These are phyloP conservation scores for Trichosporon asahii DNA, from an alignment of 1,284 basidiomycete genomes.

Conservation along the genomic window DNA sequence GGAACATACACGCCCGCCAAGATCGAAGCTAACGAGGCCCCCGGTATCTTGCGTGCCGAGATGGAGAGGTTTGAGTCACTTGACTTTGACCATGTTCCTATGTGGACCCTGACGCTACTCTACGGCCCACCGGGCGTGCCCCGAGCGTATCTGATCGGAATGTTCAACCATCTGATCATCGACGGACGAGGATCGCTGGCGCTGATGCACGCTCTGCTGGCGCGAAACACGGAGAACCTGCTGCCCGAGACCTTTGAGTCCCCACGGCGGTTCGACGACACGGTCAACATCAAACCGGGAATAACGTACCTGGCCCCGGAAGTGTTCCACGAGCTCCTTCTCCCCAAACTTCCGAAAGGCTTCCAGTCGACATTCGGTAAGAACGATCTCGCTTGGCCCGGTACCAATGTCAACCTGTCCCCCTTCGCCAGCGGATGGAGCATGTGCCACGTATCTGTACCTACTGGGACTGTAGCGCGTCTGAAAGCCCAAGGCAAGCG, in stretches of 20 bases:
- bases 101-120: constrained; percentile 20
- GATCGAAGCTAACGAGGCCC: not conserved
- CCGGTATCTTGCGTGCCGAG: constrained; percentile 1
- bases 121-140: not conserved
- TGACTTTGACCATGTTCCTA: constrained; percentile 10
- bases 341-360: constrained; percentile 36
- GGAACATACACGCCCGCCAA: not conserved
- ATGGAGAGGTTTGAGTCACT: constrained; percentile 10
- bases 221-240: constrained; percentile 8
- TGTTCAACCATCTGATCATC: constrained; percentile 13
- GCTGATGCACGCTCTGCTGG: constrained; percentile 11
- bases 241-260: constrained; percentile 12
- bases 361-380: constrained; percentile 28
- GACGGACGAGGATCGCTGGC: constrained; percentile 12
- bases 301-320: constrained; percentile 27
- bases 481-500: constrained; percentile 27
- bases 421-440: constrained; percentile 15
- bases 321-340: constrained; percentile 31
- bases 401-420: constrained; percentile 11
- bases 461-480: constrained; percentile 18
- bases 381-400: constrained; percentile 30
- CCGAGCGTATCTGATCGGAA: constrained; percentile 13
- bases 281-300: constrained; percentile 25
- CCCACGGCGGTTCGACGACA: constrained; percentile 28
- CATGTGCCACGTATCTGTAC: constrained; percentile 25